A percentile compares a stretch with the other conserved stretches of the same genome.
Evolutionary conservation across 2,329 filamentous ascomycete species (phyloP).

Genomic region (Ramularia endophylla): DNA sequence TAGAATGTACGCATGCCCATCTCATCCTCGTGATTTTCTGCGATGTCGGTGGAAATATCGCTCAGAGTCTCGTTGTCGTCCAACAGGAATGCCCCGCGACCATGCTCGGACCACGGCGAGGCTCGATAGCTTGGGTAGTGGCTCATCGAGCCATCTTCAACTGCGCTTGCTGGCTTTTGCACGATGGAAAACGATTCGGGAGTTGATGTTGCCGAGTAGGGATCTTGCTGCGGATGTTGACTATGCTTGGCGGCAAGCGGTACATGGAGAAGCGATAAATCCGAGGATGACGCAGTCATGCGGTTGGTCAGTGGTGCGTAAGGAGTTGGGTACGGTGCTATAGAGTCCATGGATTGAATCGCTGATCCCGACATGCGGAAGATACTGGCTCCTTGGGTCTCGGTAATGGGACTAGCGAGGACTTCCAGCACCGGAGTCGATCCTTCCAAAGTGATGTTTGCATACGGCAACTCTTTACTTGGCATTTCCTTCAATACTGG

Average conservation of each 20-base stretch:
- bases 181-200: constrained; percentile 16
- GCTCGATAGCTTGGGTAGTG: constrained; percentile 16
- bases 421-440: constrained; percentile 11
- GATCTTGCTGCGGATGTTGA: background rate
- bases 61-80: constrained; percentile 52
- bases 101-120: constrained; percentile 9
- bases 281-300: background rate
- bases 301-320: background rate
- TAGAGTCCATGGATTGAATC: constrained; percentile 7
- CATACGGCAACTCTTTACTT: constrained; percentile 11
- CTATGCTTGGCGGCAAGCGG: background rate
- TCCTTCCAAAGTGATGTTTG: constrained; percentile 12
- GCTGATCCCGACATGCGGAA: constrained; percentile 24
- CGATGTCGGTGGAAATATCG: constrained; percentile 49
- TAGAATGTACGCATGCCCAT: constrained; percentile 44
- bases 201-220: constrained; percentile 10
- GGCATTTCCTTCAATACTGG: constrained; percentile 11
- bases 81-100: constrained; percentile 44
- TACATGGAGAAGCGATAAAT: background rate
- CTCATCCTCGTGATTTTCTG: constrained; percentile 39
- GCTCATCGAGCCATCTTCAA: constrained; percentile 9
- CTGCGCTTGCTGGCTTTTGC: constrained; percentile 14
- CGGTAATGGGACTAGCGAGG: constrained; percentile 24
- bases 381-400: constrained; percentile 31
- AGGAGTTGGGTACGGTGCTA: constrained; percentile 3